Base-by-base conservation (phyloP, 169 alveolate species). In the Plasmodium sp. region DNA sequence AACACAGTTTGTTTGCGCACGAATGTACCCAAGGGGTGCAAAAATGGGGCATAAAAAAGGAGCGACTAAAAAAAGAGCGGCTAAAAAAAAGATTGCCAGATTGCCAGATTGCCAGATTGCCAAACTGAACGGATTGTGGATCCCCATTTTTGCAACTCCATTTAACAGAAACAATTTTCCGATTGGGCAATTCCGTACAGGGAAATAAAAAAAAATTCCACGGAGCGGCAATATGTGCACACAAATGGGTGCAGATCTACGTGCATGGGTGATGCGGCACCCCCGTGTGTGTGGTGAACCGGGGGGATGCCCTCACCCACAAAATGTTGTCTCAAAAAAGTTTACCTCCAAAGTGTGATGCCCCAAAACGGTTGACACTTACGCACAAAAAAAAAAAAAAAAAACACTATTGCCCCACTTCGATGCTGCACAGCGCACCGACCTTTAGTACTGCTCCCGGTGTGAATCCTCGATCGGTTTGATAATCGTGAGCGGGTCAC, bases 391-490 rank as follows among this genome's bases (percentile, higher is more conserved):
- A 27, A 22, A 22, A 62, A n/a, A 62, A 5, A 62, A 62, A 18
- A 62, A 67, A 1, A 67, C 5, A 31, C 39, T 67, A 31, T 2
- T 67, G 27, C 14, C 14, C 39, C 54, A 7, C 7, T 18, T 81
- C 39, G 27, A 33, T 71, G 16, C 72, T 81, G 39, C 10, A n/a
- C 9, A 22, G 31, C 14, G 39, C n/a, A 56, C 73, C 7, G 33
- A 1, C 54, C 31, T 62, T 88, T 45, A 79, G 54, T 43, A 88
- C 31, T 27, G 9, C 12, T 88, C 94, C 39, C 39, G 43, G 39
- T 88, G 79, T 5, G 90, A 88, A 27, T 88, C 94, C 48, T 88
- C 94, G 72, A 88, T 79, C 1, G 94, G 94, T 33, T 88, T 88
- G 54, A 88, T 88, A 45, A 88, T 45, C 9, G 34, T 81, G 56